Base-by-base conservation (phyloP, 106 monocot species). In the Ottelia alismoides region DNA sequence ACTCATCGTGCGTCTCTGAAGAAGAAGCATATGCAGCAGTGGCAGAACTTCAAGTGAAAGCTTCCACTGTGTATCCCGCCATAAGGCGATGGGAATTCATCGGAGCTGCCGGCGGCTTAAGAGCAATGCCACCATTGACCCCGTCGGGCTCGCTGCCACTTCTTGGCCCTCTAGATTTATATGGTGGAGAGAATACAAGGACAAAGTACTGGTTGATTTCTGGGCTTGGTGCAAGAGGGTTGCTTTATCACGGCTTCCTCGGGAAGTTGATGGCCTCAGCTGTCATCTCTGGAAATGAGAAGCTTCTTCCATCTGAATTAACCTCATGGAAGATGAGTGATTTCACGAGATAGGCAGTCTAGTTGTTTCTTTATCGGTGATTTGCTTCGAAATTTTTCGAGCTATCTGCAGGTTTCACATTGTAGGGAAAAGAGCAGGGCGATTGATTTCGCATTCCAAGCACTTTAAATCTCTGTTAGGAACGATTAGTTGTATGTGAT, bases 91-190 rank as follows among this genome's bases (percentile, higher is more conserved):
- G 90, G 98, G 49, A 31, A n/a, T 57, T 77, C 29, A 70, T 70
- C 21, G 70, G 69, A 61, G 85, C 88, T 53, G 82, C 66, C 25
- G 98, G 76, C 10, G 98, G 90, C 2, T 16, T 90, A 28, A 79
- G 96, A 56, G 89, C 96, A 0, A 85, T 98, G 89, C 96, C 96
- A 0, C 96, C 90, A n/a, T 46, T 82, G 58, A 82, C 89, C 57
- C 45, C 74, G 25, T 30, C 67, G n/a, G 98, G 98, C 3, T 98
- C 90, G 0, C 50, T 98, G 27, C 96, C 89, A 4, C 72, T 98
- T 22, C 55, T 98, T 22, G 96, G 96, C 11, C 82, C 78, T 49
- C 52, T 98, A 10, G 61, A 85, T 66, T 72, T 67, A 30, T 26
- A 51, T 25, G 49, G 81, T 20, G 61, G 61, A 30, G 57, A 55